Evolutionary conservation across 257 asterid species (phyloP).

Genomic region (Nicotiana knightiana): DNA sequence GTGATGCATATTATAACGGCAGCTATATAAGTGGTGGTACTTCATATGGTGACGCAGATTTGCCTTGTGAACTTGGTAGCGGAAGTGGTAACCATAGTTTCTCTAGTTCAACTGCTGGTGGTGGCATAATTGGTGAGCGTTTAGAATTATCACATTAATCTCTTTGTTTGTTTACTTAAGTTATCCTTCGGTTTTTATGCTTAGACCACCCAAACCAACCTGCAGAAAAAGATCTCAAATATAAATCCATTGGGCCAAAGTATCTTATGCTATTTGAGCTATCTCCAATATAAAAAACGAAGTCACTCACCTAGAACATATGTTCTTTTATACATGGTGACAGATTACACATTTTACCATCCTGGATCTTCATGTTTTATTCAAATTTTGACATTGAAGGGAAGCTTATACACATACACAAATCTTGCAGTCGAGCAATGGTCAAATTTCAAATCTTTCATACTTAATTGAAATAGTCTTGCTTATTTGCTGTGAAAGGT

Average conservation of each 20-base stretch:
- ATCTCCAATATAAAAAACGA: not conserved
- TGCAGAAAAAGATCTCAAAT: not conserved
- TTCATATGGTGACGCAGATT: constrained; percentile 61
- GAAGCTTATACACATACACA: not conserved
- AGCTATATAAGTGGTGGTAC: constrained; percentile 58
- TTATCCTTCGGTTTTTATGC: not conserved
- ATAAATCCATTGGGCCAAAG: not conserved
- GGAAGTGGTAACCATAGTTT: constrained; percentile 81
- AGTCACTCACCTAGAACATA: not conserved
- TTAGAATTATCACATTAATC: constrained; percentile 10
- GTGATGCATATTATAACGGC: constrained; percentile 71
- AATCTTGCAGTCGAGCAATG: not conserved
- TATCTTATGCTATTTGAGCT: not conserved
- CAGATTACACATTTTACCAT: not conserved
- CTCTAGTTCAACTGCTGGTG: constrained; percentile 64
- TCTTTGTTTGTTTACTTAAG: not conserved
- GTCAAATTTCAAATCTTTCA: not conserved
- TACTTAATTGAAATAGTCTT: not conserved
- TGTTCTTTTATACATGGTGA: not conserved
- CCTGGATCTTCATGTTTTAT: constrained; percentile 2
- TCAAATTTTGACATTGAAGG: not conserved
- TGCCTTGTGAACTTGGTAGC: constrained; percentile 93
- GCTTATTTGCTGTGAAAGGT: not conserved
- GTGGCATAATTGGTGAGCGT: constrained; percentile 73
- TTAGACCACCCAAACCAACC: not conserved